Evolutionary conservation across 768 basidiomycete genomes (phyloP), one percentile per base, ranked within the genome.

Genomic region (button mushroom (Agaricus bisporus)): DNA sequence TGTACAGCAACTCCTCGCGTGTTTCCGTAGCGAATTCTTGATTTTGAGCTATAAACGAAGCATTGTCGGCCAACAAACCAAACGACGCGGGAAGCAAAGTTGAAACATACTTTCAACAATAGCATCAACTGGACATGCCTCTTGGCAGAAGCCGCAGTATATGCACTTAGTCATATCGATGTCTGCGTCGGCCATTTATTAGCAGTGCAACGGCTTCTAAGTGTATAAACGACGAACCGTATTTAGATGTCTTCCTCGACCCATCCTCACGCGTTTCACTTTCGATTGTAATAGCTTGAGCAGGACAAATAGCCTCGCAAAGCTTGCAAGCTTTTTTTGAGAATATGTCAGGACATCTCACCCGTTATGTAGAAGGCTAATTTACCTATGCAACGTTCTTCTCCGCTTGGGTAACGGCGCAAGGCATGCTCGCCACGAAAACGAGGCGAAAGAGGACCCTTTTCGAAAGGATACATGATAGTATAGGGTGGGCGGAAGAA

Each of bases 161-260:
- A 99, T 99, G 73, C 97, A 98, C 78, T 95, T 98, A 56, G 97
- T 99, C 97, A 99, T 99, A 69, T 99, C 97, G 63, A 98, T 94
- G 72, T 98, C 92, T 95, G 18, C 6, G 35, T 47, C 48, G 26
- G 35, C 42, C 32, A 46, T 38, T 42, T 41, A 22, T 53, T 46
- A 41, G 50, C 52, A 54, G 44, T 46, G 37, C 45, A 41, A 39
- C 49, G 57, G 52, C 36, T 15, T 35, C n/a, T 10, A 50, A 22
- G 18, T 15, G 38, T 32, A 18, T 48, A 20, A 37, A 43, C 14
- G 43, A 66, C 80, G 49, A 51, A 88, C 93, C 97, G 63, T 98
- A 99, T 85, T 92, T 91, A 28, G 97, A 98, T 54, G 97, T 99
- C 73, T 92, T 82, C 66, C 97, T 82, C 50, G 92, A 95, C 41